phyloP scores from a whole-genome alignment of 495 filamentous ascomycete genomes.

The Penicillium steckii region DNA sequence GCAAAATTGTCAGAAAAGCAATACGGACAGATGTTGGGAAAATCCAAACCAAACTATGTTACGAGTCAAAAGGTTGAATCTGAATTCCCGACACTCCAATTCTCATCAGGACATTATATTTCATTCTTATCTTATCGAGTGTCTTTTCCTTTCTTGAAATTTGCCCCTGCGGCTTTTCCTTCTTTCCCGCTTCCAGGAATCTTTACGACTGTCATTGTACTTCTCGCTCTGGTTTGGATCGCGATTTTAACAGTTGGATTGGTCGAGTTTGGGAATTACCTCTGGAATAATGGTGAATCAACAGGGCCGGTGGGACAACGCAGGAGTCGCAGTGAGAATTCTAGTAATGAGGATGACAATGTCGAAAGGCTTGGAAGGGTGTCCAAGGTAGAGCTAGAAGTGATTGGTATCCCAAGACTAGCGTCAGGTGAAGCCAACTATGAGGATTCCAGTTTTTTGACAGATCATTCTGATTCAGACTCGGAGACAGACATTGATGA shows the following conservation, averaged over 20 bases:
- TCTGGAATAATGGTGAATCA: slow-evolving; percentile 13
- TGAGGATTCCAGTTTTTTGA: not conserved
- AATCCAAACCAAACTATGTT: not conserved
- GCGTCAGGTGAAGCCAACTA: not conserved
- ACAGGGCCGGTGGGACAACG: not conserved
- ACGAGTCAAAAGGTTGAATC: not conserved
- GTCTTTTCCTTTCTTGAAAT: slow-evolving; percentile 13
- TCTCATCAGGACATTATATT: slow-evolving; percentile 6
- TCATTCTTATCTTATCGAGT: slow-evolving; percentile 18
- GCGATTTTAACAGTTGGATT: slow-evolving; percentile 26
- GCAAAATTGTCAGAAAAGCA: not conserved
- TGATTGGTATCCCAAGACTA: not conserved
- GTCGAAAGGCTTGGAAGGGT: slow-evolving; percentile 3
- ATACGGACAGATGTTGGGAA: slow-evolving; percentile 15
- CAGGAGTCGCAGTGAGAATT: not conserved
- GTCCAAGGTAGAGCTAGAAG: slow-evolving; percentile 5
- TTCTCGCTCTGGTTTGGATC: slow-evolving; percentile 27
- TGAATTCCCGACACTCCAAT: not conserved
- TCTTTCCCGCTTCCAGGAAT: slow-evolving; percentile 12
- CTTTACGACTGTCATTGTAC: slow-evolving; percentile 18
- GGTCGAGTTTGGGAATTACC: slow-evolving; percentile 22
- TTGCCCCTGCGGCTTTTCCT: slow-evolving; percentile 7
- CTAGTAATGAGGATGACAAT: slow-evolving; percentile 2
- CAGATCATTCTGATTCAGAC: too few species aligned
- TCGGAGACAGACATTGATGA: too few species aligned